A percentile compares a stretch with the other conserved stretches of the same genome.
Evolutionary conservation across 2,329 filamentous ascomycete species (phyloP).

Genomic region (Berkeleyomyces rouxiae): DNA sequence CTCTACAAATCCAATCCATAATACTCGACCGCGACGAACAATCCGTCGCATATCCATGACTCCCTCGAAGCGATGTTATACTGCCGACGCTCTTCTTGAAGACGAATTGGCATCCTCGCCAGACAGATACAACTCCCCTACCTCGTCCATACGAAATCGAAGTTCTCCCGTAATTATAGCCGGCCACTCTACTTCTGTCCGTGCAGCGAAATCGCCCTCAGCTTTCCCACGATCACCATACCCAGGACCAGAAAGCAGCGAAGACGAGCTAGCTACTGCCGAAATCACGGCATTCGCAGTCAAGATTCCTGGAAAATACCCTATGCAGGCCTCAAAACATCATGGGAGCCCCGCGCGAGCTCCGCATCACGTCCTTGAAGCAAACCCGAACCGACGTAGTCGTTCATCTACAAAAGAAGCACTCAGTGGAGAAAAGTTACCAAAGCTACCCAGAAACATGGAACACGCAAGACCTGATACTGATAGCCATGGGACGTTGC

Average conservation of each 20-base stretch:
- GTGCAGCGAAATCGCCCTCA: neutral
- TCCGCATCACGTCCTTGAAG: neutral
- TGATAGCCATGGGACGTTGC: neutral
- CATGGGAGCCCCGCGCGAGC: neutral
- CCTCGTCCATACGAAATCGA: neutral
- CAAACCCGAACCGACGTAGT: neutral
- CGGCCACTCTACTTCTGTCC: neutral
- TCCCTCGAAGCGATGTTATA: constrained; percentile 3
- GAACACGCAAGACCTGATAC: neutral
- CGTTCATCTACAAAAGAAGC: neutral
- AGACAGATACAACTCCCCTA: neutral
- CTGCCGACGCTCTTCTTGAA: constrained; percentile 4
- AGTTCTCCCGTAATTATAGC: neutral
- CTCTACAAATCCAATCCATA: neutral
- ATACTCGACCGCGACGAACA: constrained; percentile 1
- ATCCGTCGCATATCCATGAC: constrained; percentile 1
- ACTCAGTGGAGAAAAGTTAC: neutral
- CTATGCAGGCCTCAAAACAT: neutral
- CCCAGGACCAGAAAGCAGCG: neutral
- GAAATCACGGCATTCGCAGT: neutral
- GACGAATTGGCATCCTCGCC: constrained; percentile 12
- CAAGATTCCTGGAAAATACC: neutral
- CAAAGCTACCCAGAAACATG: neutral
- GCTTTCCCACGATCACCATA: neutral
- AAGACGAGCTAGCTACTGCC: constrained; percentile 6